Percentiles rank a stretch among this genome's conserved stretches.
These are phyloP conservation scores for Pythium brassicae DNA, from an alignment of 352 stramenopile genomes.

Conservation along the genomic window DNA sequence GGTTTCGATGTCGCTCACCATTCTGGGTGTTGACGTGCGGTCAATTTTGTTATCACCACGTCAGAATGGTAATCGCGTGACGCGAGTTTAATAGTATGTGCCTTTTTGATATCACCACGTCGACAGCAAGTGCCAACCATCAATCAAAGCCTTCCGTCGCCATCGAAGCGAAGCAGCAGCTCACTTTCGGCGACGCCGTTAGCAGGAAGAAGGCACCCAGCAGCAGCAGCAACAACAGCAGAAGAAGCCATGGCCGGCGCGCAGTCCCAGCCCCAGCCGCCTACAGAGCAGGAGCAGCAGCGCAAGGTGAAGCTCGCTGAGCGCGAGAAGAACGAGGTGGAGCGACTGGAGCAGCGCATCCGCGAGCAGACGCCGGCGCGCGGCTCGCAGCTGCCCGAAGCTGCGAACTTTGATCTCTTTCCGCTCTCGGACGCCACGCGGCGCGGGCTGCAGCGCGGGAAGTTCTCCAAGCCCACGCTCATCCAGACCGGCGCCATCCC, in stretches of 20 bases:
- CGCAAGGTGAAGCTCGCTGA: constrained; percentile 72
- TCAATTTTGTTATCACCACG: too few relatives aligned
- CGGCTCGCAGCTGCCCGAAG: constrained; percentile 71
- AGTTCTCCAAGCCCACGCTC: constrained; percentile 83
- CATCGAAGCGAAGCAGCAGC: too few relatives aligned
- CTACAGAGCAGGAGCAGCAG: constrained; percentile 16
- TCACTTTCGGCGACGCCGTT: not conserved
- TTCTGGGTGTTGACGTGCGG: too few relatives aligned
- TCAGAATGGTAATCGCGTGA: too few relatives aligned
- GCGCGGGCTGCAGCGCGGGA: constrained; percentile 64
- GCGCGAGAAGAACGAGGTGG: constrained; percentile 66
- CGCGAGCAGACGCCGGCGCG: constrained; percentile 66
- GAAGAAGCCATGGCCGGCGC: not conserved
- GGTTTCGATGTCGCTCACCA: too few relatives aligned
- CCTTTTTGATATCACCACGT: too few relatives aligned
- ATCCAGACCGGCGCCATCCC: constrained; percentile 88
- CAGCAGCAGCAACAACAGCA: not conserved
- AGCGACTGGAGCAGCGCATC: constrained; percentile 58
- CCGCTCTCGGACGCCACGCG: constrained; percentile 78
- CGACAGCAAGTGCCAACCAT: too few relatives aligned
- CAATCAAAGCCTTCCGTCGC: too few relatives aligned
- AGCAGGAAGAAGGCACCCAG: not conserved
- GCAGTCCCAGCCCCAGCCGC: not conserved
- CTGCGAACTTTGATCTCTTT: constrained; percentile 80
- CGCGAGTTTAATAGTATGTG: too few relatives aligned